Evolutionary conservation across 306 rosid genomes (phyloP), one percentile per base, ranked within the genome.

Genomic region (Luffa acutangula): DNA sequence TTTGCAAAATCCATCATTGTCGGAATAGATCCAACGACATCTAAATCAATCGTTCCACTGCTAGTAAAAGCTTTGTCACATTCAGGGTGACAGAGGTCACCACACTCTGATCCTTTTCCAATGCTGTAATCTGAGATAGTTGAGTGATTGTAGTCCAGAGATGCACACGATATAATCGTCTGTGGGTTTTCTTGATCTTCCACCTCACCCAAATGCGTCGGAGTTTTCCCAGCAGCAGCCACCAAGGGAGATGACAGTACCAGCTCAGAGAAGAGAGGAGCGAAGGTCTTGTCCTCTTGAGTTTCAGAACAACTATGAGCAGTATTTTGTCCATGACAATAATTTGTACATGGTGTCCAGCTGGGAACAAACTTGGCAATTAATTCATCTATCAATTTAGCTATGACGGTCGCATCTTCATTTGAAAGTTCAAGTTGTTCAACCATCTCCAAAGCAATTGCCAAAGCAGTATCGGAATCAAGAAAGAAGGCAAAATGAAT

Each of bases 371-470:
- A 88, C 85, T 90, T 80, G 48, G 75, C 71, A 37, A 89, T 80
- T 88, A 94, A 82, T 82, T 82, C 79, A 63, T 86, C 87, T 46
- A 94, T 85, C 69, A 94, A 82, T 89, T 89, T 93, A 7, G 95
- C 93, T 78, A 90, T 89, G 80, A 86, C 82, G 45, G 80, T 66
- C 46, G 88, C 89, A 42, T 94, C 91, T 76, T 87, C 95, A 20
- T 70, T 75, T 20, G 83, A 63, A 39, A 94, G 92, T 78, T 80
- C 92, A 74, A 94, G 92, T 56, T 89, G 89, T 80, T 91, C 97
- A 62, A 90, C 98, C 98, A 94, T 94, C 92, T 94, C 98, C 85
- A 82, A 87, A 73, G 97, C 93, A 80, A 94, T 85, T 78, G 97
- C 86, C 77, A 87, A 78, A 25, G 89, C 88, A 34, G 98, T 92